A percentile compares a stretch with the other conserved stretches of the same genome.
These are phyloP conservation scores for Batkoa obscura DNA, from an alignment of 371 early-diverging fungal genomes.

Conservation along the genomic window DNA sequence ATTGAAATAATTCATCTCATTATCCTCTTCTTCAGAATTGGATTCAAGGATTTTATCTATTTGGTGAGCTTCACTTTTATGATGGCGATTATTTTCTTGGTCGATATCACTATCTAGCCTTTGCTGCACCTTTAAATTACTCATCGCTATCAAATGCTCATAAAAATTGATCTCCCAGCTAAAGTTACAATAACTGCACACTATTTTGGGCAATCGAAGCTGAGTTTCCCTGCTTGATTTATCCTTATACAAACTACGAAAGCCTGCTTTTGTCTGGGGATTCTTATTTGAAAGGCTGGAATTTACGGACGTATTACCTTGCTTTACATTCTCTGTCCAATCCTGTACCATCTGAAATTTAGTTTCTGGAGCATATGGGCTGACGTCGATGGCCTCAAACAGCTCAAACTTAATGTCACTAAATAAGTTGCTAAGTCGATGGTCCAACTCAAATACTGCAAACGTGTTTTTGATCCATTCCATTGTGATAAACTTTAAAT, in stretches of 20 bases:
- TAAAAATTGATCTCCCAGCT: conserved; percentile 77
- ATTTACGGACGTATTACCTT: not conserved
- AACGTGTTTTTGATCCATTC: conserved; percentile 58
- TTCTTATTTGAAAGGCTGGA: not conserved
- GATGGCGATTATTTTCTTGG: too few relatives aligned
- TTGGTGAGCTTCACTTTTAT: too few relatives aligned
- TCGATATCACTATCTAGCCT: conserved; percentile 46
- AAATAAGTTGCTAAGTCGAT: conserved; percentile 29
- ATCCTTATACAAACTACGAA: not conserved
- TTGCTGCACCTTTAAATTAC: too few relatives aligned
- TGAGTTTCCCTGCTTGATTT: not conserved
- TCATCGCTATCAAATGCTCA: conserved; percentile 31
- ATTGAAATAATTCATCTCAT: not conserved
- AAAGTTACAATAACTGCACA: conserved; percentile 69
- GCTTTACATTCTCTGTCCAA: not conserved
- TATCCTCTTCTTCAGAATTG: not conserved
- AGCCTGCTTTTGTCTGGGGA: not conserved
- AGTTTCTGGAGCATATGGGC: conserved; percentile 61
- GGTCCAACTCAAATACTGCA: conserved; percentile 54
- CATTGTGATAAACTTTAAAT: conserved; percentile 31
- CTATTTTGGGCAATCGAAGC: conserved; percentile 47
- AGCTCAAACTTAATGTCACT: conserved; percentile 56
- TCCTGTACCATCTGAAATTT: conserved; percentile 42
- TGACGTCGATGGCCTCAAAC: conserved; percentile 40
- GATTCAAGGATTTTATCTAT: conserved; percentile 57